Percentiles rank a stretch among this genome's conserved stretches.
phyloP scores from a whole-genome alignment of 1,284 basidiomycete genomes.

The Neonothopanus nambi region DNA sequence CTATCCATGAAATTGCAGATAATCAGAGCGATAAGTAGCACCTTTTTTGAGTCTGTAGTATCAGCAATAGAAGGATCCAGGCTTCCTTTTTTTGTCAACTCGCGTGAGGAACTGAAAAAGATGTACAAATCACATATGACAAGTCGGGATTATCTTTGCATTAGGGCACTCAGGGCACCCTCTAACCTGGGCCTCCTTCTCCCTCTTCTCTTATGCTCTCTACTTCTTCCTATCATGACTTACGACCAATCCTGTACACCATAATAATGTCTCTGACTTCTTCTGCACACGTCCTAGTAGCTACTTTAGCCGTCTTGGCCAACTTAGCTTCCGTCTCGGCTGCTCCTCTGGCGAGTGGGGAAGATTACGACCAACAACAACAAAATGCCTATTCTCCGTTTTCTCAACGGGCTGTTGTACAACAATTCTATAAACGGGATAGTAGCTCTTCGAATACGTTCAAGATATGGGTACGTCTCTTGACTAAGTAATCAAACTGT shows the following conservation, averaged over 20 bases:
- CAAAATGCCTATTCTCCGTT: too few relatives aligned
- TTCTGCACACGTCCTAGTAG: neutral
- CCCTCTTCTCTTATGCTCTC: neutral
- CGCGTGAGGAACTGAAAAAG: too few relatives aligned
- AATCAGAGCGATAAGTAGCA: too few relatives aligned
- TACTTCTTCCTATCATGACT: constrained; percentile 13
- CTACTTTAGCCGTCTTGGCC: neutral
- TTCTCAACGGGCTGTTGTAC: neutral
- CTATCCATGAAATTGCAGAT: too few relatives aligned
- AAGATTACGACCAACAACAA: neutral
- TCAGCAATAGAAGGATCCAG: too few relatives aligned
- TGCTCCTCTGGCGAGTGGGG: constrained; percentile 1
- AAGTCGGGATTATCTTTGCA: too few relatives aligned
- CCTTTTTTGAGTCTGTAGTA: too few relatives aligned
- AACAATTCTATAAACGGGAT: constrained; percentile 1
- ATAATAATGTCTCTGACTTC: neutral
- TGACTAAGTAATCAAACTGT: neutral
- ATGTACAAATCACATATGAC: too few relatives aligned
- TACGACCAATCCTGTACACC: constrained; percentile 13
- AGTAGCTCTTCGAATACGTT: constrained; percentile 5
- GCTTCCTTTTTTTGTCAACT: too few relatives aligned
- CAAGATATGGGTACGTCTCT: constrained; percentile 17
- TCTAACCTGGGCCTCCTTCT: neutral
- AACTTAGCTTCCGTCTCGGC: constrained; percentile 9
- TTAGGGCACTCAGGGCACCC: too few relatives aligned